Evolutionary conservation across 2,329 filamentous ascomycete genomes (phyloP), one percentile per base, ranked within the genome.

Genomic region (Claviceps digitariae): DNA sequence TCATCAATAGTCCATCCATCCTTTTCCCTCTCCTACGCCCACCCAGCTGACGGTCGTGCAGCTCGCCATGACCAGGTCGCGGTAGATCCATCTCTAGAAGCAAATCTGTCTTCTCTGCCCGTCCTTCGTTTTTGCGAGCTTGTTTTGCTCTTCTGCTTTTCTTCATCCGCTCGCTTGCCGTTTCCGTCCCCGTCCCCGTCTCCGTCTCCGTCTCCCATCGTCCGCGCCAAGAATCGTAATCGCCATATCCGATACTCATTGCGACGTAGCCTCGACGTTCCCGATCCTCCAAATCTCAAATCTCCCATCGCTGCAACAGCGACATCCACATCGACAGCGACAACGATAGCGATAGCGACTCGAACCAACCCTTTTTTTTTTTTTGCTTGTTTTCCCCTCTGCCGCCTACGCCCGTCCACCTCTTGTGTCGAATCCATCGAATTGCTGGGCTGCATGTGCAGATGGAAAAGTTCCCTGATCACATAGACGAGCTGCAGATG

Each of bases 391-490:
- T 8, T 1, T 29, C 27, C 1, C 8, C 27, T 5, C 27, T 5
- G 4, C 27, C 8, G 20, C 40, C 12, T 45, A 23, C 23, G 43
- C 20, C 6, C 25, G 44, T 17, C 17, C 17, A 17, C 12, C 2
- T 17, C 8, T n/a, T 29, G 4, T 47, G 6, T 13, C 23, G n/a
- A 25, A 21, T 27, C n/a, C 9, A 23, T 17, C 44, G 6, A 36
- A 17, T 20, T n/a, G 51, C 43, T 29, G 17, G 46, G 29, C 41
- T 40, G 44, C 34, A 41, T 52, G 44, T 25, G 31, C 50, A 47
- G 23, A 77, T 78, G 66, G 78, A 81, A 64, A 79, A 79, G 64
- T 82, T 81, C 57, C 78, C 78, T 58, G 78, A 81, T 57, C 67
- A 72, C 54, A 68, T 77, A 59, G 77, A 79, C 59, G 60, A 66